Conservation (phyloP, 2,329 filamentous ascomycete genomes). For the Aspergillus piperis region DNA sequence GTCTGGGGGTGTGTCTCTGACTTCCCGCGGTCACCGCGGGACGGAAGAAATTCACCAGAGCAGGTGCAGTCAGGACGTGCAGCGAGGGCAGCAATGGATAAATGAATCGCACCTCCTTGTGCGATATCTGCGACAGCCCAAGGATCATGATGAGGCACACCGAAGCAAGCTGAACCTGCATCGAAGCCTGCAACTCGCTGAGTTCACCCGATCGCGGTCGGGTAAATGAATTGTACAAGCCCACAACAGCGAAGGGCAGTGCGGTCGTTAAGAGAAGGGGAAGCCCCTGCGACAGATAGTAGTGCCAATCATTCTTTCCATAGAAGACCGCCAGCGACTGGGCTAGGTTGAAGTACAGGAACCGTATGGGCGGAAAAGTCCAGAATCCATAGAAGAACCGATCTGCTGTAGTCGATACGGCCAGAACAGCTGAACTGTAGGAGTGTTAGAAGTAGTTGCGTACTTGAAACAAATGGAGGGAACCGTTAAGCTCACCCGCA, state of each 20-base stretch:
- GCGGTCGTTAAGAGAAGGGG: conserved; percentile 83
- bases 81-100: conserved; percentile 88
- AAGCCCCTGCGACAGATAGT: conserved; percentile 87
- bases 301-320: conserved; percentile 85
- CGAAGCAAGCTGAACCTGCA: conserved; percentile 58
- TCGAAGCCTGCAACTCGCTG: conserved; percentile 34
- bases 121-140: conserved; percentile 74
- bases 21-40: conserved; percentile 40
- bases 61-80: conserved; percentile 73
- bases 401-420: conserved; percentile 68
- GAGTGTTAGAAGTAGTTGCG: conserved; percentile 9
- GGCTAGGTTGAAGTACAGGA: conserved; percentile 86
- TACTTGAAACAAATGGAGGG: conserved; percentile 6
- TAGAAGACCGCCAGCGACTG: conserved; percentile 91
- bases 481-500: conserved; percentile 50
- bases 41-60: conserved; percentile 66
- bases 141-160: conserved; percentile 62
- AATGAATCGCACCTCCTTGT: conserved; percentile 97
- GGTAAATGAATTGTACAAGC: conserved; percentile 58
- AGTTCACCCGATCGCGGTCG: conserved; percentile 36
- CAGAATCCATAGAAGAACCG: conserved; percentile 78
- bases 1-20: conserved; percentile 47
- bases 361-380: conserved; percentile 86
- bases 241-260: conserved; percentile 72
- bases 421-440: conserved; percentile 54